These are phyloP conservation scores for Colletotrichum chrysophilum DNA, from an alignment of 2,329 filamentous ascomycete species.

Conservation along the genomic window DNA sequence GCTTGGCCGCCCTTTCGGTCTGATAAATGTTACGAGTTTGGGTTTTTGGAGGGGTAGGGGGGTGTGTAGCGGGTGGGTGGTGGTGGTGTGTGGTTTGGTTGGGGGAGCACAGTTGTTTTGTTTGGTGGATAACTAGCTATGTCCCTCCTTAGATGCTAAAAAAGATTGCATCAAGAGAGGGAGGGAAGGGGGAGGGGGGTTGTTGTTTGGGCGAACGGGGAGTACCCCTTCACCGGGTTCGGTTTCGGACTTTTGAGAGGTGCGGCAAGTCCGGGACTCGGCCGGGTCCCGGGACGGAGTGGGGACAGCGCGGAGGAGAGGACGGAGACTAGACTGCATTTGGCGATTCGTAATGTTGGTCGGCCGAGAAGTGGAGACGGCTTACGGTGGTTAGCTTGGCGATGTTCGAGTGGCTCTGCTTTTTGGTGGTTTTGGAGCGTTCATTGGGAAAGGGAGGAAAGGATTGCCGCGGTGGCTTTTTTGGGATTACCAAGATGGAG, in stretches of 20 bases:
- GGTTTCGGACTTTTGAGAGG: not conserved
- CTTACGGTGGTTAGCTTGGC: not conserved
- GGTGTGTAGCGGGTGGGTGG: no score
- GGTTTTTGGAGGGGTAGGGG: not conserved
- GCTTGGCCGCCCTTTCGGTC: not conserved
- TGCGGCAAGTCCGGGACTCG: not conserved
- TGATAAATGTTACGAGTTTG: not conserved
- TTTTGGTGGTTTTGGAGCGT: not conserved
- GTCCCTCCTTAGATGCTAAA: not conserved
- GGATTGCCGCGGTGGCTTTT: not conserved
- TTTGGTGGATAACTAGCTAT: not conserved
- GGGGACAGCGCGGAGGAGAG: not conserved
- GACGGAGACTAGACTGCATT: not conserved
- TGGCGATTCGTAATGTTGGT: not conserved
- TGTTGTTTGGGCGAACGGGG: not conserved
- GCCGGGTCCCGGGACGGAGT: not conserved
- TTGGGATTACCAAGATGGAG: not conserved
- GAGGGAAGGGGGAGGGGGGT: not conserved
- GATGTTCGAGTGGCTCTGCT: not conserved
- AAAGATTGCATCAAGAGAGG: not conserved
- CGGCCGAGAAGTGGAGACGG: constrained; percentile 14
- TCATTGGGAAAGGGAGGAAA: not conserved
- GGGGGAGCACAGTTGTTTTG: not conserved
- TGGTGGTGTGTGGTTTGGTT: not conserved
- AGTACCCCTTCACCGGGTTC: not conserved